A percentile compares a stretch with the other conserved stretches of the same genome.
Conservation (phyloP, 805 yeast genomes). For the Debaryomyces maramus region DNA sequence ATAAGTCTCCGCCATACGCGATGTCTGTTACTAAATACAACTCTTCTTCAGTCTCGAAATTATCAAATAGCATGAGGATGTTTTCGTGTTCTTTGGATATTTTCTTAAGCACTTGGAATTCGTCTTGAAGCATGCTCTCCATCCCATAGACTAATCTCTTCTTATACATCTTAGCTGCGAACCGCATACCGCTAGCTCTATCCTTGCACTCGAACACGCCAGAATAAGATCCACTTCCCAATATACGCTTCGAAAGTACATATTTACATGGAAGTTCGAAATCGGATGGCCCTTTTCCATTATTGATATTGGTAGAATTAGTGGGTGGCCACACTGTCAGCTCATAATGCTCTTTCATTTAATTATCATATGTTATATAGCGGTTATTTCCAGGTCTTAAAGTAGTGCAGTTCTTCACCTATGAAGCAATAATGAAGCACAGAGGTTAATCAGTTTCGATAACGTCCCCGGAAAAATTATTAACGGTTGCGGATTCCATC, state of each 20-base stretch:
- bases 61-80: slow-evolving; percentile 62
- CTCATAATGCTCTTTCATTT: no score
- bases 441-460: neutral
- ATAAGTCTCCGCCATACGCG: slow-evolving; percentile 68
- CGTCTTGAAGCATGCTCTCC: slow-evolving; percentile 56
- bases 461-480: neutral
- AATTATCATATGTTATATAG: no score
- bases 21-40: slow-evolving; percentile 62
- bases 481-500: no score
- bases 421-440: neutral
- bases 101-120: slow-evolving; percentile 54
- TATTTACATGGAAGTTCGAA: slow-evolving; percentile 33
- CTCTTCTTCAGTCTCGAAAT: slow-evolving; percentile 63
- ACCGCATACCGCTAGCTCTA: slow-evolving; percentile 38
- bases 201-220: slow-evolving; percentile 52
- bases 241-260: slow-evolving; percentile 24
- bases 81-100: slow-evolving; percentile 53
- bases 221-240: slow-evolving; percentile 53
- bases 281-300: slow-evolving; percentile 8
- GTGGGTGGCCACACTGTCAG: slow-evolving; percentile 24
- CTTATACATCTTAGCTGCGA: slow-evolving; percentile 55
- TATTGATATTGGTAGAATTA: slow-evolving; percentile 14
- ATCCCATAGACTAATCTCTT: slow-evolving; percentile 53
- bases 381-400: no score
- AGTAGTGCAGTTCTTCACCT: no score